These are phyloP conservation scores for Monosporascus cannonballus DNA, from an alignment of 2,329 filamentous ascomycete genomes.

Conservation along the genomic window DNA sequence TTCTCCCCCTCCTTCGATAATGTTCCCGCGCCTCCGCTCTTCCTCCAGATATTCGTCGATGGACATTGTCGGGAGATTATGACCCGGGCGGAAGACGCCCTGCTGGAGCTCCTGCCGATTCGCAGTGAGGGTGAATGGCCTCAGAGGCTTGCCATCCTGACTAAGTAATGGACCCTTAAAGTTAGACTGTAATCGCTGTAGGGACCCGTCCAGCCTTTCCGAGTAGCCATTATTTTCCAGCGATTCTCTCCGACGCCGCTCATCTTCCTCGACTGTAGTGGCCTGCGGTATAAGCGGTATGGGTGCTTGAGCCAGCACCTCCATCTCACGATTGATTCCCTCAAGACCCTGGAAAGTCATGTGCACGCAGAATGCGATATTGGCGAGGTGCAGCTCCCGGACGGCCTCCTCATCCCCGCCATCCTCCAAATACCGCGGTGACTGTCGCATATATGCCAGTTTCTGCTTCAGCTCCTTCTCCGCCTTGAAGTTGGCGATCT, in stretches of 20 bases:
- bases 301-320: constrained; percentile 73
- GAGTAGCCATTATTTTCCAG: constrained; percentile 49
- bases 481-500: constrained; percentile 77
- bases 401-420: constrained; percentile 81
- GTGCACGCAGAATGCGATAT: constrained; percentile 67
- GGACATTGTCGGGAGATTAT: constrained; percentile 93
- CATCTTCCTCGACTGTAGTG: constrained; percentile 42
- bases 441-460: constrained; percentile 53
- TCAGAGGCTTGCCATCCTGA: constrained; percentile 73
- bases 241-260: constrained; percentile 31
- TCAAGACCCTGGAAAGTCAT: constrained; percentile 84
- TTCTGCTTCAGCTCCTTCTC: constrained; percentile 82
- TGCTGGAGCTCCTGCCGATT: constrained; percentile 68
- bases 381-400: constrained; percentile 70
- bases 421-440: constrained; percentile 38
- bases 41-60: constrained; percentile 98
- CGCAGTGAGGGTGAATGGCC: constrained; percentile 83
- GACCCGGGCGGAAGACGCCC: constrained; percentile 82
- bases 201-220: constrained; percentile 65
- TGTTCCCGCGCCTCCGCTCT: constrained; percentile 74
- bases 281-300: constrained; percentile 35
- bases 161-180: constrained; percentile 69
- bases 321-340: constrained; percentile 74
- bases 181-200: constrained; percentile 43
- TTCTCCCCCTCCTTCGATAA: constrained; percentile 85